phyloP scores from a whole-genome alignment of 2,329 filamentous ascomycete species.

The Fusarium fracticaudum region DNA sequence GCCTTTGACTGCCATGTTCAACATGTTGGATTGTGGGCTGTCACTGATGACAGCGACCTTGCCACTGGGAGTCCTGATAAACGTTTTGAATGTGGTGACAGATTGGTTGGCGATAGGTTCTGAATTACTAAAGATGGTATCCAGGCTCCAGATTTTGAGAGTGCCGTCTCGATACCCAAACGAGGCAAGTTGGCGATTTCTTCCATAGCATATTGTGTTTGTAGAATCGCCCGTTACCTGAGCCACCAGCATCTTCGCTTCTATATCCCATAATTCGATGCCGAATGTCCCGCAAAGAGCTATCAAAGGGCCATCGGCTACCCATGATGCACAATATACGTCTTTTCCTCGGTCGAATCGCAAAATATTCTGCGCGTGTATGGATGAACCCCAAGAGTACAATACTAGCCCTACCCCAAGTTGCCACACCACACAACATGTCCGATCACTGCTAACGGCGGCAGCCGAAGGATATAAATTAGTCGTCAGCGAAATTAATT shows the following conservation, averaged over 20 bases:
- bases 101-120: rapidly evolving
- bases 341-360: rapidly evolving
- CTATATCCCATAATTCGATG: rapidly evolving
- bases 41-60: not conserved
- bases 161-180: rapidly evolving
- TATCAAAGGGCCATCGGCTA: rapidly evolving
- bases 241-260: rapidly evolving
- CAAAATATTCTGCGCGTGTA: rapidly evolving
- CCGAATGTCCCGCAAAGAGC: rapidly evolving
- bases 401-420: rapidly evolving
- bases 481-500: not conserved
- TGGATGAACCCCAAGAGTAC: not conserved
- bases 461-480: too few relatives aligned
- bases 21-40: rapidly evolving
- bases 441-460: not conserved
- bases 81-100: rapidly evolving
- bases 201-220: rapidly evolving
- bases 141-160: not conserved
- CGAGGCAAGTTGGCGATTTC: not conserved
- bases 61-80: rapidly evolving
- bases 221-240: rapidly evolving
- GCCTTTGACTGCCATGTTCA: not conserved
- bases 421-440: rapidly evolving
- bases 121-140: rapidly evolving
- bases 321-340: rapidly evolving